These are phyloP conservation scores for Pyrus hybrid DNA, from an alignment of 331 rosid species.

Conservation along the genomic window DNA sequence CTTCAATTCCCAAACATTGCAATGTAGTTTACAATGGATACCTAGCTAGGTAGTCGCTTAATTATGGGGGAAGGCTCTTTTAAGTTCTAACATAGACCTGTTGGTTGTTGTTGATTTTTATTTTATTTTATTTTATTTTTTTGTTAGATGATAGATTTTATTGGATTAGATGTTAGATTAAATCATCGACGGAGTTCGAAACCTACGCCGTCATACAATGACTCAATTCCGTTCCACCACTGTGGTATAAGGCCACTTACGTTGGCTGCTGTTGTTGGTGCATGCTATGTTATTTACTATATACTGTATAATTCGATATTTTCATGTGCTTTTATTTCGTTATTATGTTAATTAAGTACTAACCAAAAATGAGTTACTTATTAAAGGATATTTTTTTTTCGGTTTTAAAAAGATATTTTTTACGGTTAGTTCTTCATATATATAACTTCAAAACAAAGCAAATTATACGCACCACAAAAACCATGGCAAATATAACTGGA, in stretches of 20 bases:
- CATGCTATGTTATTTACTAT: background rate
- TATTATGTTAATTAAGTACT: background rate
- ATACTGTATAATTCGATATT: background rate
- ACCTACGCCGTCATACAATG: too few species aligned
- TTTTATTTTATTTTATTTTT: too few species aligned
- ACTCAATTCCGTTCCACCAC: rapidly evolving
- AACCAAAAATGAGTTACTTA: background rate
- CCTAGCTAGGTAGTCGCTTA: background rate
- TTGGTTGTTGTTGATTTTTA: too few species aligned
- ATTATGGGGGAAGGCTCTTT: too few species aligned
- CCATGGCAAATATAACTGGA: background rate
- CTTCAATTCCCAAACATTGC: too few species aligned
- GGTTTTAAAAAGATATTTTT: background rate
- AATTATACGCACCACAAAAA: background rate
- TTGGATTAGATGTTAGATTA: too few species aligned
- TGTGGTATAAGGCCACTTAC: too few species aligned
- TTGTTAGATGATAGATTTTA: too few species aligned
- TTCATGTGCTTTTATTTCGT: background rate
- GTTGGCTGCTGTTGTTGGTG: background rate
- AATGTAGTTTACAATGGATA: background rate
- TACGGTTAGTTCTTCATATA: background rate
- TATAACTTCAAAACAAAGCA: background rate
- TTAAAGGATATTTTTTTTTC: background rate
- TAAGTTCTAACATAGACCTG: too few species aligned
- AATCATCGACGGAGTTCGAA: too few species aligned